Conservation (phyloP, 495 filamentous ascomycete genomes). For the Penicillium riverlandense region DNA sequence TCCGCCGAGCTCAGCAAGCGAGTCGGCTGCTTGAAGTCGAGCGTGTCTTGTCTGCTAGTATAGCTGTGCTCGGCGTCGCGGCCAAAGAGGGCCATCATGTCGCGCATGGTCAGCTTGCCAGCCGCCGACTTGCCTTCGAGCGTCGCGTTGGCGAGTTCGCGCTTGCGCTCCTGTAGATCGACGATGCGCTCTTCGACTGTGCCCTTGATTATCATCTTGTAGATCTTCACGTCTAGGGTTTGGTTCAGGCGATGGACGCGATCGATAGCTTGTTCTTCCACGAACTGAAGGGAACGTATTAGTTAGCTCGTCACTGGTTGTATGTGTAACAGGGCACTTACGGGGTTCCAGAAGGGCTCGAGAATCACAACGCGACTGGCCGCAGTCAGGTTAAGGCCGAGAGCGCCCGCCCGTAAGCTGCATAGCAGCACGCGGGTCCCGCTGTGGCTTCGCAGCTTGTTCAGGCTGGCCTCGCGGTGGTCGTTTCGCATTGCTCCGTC, state of each 20-base stretch:
- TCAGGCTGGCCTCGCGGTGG: constrained; percentile 76
- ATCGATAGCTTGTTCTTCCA: constrained; percentile 98
- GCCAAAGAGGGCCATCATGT: constrained; percentile 85
- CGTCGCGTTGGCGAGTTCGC: constrained; percentile 74
- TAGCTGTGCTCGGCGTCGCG: constrained; percentile 59
- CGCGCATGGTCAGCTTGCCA: constrained; percentile 81
- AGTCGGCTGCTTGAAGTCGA: constrained; percentile 24
- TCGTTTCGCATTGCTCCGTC: constrained; percentile 96
- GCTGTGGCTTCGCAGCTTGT: constrained; percentile 64
- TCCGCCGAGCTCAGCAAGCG: constrained; percentile 16
- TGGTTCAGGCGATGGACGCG: constrained; percentile 95
- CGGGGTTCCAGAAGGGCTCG: constrained; percentile 97
- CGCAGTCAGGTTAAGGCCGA: constrained; percentile 91
- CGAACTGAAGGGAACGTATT: constrained; percentile 47
- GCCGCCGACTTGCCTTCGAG: constrained; percentile 73
- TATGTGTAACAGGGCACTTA: constrained; percentile 29
- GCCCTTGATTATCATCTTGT: constrained; percentile 76
- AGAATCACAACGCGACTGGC: constrained; percentile 90
- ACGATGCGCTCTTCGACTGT: constrained; percentile 92
- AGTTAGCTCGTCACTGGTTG: too few relatives aligned
- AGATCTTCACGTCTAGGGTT: constrained; percentile 87
- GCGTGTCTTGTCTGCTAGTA: constrained; percentile 22
- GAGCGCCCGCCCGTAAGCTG: constrained; percentile 82
- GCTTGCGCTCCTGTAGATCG: constrained; percentile 86
- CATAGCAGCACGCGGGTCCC: constrained; percentile 77